phyloP scores from a whole-genome alignment of 23 red algal genomes.

The Chondrus crispus region DNA sequence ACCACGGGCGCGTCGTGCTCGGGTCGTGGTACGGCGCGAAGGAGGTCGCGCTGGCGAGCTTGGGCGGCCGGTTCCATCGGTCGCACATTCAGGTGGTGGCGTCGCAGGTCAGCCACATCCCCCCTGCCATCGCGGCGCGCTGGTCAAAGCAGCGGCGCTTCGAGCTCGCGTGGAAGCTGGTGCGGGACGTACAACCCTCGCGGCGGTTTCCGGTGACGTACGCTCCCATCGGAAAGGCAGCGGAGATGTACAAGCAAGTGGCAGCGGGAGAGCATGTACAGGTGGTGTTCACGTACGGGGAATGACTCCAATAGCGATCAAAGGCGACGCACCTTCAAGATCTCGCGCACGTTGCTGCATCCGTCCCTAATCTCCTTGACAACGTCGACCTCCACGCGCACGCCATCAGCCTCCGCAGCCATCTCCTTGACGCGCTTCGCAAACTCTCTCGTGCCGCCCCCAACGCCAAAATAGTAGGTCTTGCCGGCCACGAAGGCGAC shows the following conservation, averaged over 20 bases:
- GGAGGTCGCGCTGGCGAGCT: background rate
- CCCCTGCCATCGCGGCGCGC: constrained; percentile 21
- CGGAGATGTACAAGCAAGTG: background rate
- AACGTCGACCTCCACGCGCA: background rate
- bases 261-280: background rate
- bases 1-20: constrained; percentile 67
- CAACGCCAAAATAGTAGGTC: constrained; percentile 91
- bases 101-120: constrained; percentile 65
- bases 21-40: constrained; percentile 63
- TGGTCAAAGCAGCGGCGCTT: constrained; percentile 72
- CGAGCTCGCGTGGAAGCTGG: constrained; percentile 49
- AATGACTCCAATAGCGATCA: background rate
- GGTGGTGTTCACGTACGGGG: constrained; percentile 10
- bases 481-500: constrained; percentile 73
- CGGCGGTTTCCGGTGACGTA: background rate
- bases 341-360: constrained; percentile 77
- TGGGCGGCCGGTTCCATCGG: constrained; percentile 81
- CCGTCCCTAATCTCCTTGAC: constrained; percentile 68
- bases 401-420: background rate
- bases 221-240: background rate
- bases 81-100: constrained; percentile 68
- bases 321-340: constrained; percentile 4
- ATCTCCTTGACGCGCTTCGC: background rate
- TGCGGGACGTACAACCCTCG: constrained; percentile 39
- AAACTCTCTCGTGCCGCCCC: constrained; percentile 65